Conservation (phyloP, 148 eudicot species). For the Pharnaceum exiguum region DNA sequence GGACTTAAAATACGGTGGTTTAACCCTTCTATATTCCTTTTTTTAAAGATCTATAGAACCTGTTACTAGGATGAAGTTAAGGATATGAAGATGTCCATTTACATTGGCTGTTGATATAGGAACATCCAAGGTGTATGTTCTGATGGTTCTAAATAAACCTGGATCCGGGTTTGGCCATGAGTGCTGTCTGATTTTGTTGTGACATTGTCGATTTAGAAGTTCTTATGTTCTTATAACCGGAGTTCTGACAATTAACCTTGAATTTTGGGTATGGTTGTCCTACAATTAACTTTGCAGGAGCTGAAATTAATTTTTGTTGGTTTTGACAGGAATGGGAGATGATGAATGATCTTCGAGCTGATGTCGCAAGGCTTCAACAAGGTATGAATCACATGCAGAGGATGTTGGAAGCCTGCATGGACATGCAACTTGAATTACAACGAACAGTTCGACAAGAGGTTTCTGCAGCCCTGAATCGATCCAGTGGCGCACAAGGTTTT, state of each 20-base stretch:
- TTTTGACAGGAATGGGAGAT: conserved; percentile 88
- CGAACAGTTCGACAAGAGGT: conserved; percentile 97
- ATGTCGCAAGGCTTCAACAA: conserved; percentile 90
- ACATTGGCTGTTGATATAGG: no score
- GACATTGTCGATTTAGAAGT: no score
- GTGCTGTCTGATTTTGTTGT: no score
- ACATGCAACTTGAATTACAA: conserved; percentile 98
- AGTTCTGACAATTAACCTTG: background rate
- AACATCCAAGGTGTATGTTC: no score
- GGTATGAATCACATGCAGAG: conserved; percentile 99
- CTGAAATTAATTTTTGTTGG: conserved; percentile 8
- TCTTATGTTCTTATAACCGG: no score
- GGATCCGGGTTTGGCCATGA: no score
- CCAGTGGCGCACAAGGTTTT: conserved; percentile 59
- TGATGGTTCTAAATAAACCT: no score
- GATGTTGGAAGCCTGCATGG: conserved; percentile 98
- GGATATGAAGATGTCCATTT: no score
- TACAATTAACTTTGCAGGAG: background rate
- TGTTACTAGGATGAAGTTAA: no score
- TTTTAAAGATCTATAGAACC: no score
- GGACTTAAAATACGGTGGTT: no score
- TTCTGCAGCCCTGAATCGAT: conserved; percentile 90
- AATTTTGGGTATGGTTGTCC: background rate
- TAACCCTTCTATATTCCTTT: no score
- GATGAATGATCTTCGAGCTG: conserved; percentile 86